phyloP scores from a whole-genome alignment of 208 protist species.

The Trypanosoma mega region DNA sequence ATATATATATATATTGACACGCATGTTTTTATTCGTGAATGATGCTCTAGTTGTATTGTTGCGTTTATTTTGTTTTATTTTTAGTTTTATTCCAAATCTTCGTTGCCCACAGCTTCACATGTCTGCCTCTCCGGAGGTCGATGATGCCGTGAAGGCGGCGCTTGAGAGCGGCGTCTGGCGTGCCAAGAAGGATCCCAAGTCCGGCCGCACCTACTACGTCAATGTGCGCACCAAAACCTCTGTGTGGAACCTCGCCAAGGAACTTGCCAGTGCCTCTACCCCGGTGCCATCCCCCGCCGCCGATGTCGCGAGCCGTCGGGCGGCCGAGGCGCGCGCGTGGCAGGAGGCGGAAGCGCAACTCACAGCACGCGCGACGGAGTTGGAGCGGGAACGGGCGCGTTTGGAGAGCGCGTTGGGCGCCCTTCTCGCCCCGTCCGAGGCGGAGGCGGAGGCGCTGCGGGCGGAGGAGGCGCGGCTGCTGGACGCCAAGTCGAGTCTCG shows the following conservation, averaged over 20 bases:
- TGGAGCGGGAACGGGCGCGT: conserved; percentile 33
- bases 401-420: conserved; percentile 40
- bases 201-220: conserved; percentile 34
- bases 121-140: no score
- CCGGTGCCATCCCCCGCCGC: neutral
- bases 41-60: no score
- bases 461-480: conserved; percentile 28
- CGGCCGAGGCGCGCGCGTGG: conserved; percentile 17
- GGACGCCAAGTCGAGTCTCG: conserved; percentile 38
- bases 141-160: conserved; percentile 15
- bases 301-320: neutral
- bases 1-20: no score
- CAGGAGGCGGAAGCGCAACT: conserved; percentile 34
- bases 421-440: conserved; percentile 31
- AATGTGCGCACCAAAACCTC: conserved; percentile 25
- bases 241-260: conserved; percentile 37
- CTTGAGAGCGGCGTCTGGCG: conserved; percentile 32
- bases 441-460: conserved; percentile 24
- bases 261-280: conserved; percentile 15
- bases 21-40: no score
- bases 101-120: no score
- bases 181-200: conserved; percentile 27
- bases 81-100: no score
- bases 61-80: no score
- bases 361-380: conserved; percentile 13